phyloP scores from a whole-genome alignment of 2,329 filamentous ascomycete genomes.

The Aphanocladium album region DNA sequence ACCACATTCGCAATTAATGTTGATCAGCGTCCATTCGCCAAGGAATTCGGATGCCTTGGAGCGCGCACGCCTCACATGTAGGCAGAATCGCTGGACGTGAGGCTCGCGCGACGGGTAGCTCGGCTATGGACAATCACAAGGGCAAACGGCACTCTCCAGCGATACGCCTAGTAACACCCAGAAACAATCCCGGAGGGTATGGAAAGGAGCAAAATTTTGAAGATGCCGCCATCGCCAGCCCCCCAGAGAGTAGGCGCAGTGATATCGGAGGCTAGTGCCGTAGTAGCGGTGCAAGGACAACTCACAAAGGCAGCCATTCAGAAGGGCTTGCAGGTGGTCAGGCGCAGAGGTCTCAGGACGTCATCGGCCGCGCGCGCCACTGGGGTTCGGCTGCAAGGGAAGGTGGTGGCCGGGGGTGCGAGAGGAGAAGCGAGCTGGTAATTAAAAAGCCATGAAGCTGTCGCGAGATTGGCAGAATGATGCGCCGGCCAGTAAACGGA shows the following conservation, averaged over 20 bases:
- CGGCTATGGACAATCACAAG: neutral
- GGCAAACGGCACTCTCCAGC: neutral
- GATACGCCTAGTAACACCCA: neutral
- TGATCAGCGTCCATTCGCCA: neutral
- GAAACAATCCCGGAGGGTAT: neutral
- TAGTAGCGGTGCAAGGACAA: neutral
- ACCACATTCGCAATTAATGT: neutral
- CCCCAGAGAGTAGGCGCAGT: neutral
- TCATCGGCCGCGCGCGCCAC: conserved; percentile 12
- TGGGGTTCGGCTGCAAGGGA: neutral
- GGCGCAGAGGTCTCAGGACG: conserved; percentile 11
- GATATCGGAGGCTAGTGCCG: neutral
- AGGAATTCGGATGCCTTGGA: neutral
- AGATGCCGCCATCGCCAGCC: neutral
- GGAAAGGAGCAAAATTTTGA: neutral
- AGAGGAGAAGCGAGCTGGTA: neutral
- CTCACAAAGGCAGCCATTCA: conserved; percentile 15
- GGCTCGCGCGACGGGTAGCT: neutral
- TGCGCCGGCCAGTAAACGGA: neutral
- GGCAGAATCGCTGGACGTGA: neutral
- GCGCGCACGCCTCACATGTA: neutral
- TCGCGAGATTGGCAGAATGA: neutral
- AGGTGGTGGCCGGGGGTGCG: neutral
- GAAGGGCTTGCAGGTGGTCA: conserved; percentile 10
- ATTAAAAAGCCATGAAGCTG: conserved; percentile 5